phyloP scores from a whole-genome alignment of 768 basidiomycete species.

The Tricholoma terreum region DNA sequence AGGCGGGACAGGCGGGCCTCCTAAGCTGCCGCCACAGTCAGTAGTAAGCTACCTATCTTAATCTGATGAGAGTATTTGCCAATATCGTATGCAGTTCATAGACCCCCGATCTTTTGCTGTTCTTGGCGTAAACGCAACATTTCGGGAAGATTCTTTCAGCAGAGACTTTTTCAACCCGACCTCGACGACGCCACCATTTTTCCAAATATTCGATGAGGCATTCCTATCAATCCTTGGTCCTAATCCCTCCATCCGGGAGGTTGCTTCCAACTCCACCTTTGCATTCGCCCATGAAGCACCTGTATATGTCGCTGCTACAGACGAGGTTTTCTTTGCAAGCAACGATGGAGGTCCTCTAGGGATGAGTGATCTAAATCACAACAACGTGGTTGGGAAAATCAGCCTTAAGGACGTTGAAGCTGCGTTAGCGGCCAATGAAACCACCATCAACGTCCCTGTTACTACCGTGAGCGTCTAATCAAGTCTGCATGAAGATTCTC shows the following conservation, averaged over 20 bases:
- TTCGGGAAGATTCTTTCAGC: slow-evolving; percentile 36
- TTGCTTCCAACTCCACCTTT: slow-evolving; percentile 59
- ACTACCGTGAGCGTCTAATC: slow-evolving; percentile 31
- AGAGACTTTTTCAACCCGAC: slow-evolving; percentile 56
- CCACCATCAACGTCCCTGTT: slow-evolving; percentile 47
- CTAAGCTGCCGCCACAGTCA: slow-evolving; percentile 27
- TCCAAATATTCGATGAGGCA: slow-evolving; percentile 47
- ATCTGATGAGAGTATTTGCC: background rate
- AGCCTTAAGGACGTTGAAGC: slow-evolving; percentile 52
- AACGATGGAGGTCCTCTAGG: slow-evolving; percentile 66
- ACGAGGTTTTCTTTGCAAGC: slow-evolving; percentile 71
- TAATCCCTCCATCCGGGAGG: slow-evolving; percentile 52
- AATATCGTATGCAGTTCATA: slow-evolving; percentile 36
- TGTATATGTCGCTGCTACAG: slow-evolving; percentile 60
- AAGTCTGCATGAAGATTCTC: background rate
- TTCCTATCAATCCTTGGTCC: slow-evolving; percentile 61
- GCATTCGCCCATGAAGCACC: slow-evolving; percentile 82
- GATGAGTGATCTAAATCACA: slow-evolving; percentile 59
- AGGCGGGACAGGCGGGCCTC: slow-evolving; percentile 6
- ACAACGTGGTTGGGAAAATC: slow-evolving; percentile 62
- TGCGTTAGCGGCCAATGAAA: slow-evolving; percentile 35
- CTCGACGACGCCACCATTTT: slow-evolving; percentile 53
- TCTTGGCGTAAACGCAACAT: slow-evolving; percentile 36
- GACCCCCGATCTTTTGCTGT: slow-evolving; percentile 52
- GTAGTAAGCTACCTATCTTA: slow-evolving; percentile 21